These are phyloP conservation scores for Kuraishia floccosa DNA, from an alignment of 805 yeast genomes.

Conservation along the genomic window DNA sequence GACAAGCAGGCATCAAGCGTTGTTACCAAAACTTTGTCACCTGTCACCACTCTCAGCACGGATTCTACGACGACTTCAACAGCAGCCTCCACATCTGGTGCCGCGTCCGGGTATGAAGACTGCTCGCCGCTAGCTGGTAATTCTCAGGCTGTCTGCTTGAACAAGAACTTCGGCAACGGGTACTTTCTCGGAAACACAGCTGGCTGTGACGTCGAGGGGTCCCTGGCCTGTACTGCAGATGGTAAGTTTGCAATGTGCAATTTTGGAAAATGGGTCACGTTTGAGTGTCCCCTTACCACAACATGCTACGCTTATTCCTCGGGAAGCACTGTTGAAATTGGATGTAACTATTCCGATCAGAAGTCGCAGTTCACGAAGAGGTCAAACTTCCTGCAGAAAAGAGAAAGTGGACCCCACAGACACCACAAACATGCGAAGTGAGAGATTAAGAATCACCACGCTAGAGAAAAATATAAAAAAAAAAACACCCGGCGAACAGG, in stretches of 20 bases:
- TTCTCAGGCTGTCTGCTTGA: slow-evolving; percentile 30
- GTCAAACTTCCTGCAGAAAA: too few relatives aligned
- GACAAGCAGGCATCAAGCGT: slow-evolving; percentile 5
- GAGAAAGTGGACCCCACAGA: too few relatives aligned
- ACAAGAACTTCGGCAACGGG: slow-evolving; percentile 30
- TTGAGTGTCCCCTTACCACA: slow-evolving; percentile 52
- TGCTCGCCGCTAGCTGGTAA: slow-evolving; percentile 26
- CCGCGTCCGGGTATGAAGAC: slow-evolving; percentile 7
- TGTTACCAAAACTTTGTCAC: neutral
- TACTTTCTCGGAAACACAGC: slow-evolving; percentile 27
- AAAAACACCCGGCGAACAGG: too few relatives aligned
- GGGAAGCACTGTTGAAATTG: slow-evolving; percentile 29
- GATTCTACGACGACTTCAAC: neutral
- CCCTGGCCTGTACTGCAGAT: slow-evolving; percentile 34
- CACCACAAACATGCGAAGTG: too few relatives aligned
- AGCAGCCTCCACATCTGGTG: neutral
- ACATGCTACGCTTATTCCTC: slow-evolving; percentile 42
- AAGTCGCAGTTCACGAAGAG: slow-evolving; percentile 20
- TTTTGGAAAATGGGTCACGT: slow-evolving; percentile 43
- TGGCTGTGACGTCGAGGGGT: slow-evolving; percentile 33
- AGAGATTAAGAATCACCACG: too few relatives aligned
- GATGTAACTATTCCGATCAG: slow-evolving; percentile 31
- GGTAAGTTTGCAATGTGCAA: slow-evolving; percentile 48
- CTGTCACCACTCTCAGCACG: neutral
- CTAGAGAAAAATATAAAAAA: too few relatives aligned